phyloP scores from a whole-genome alignment of 495 filamentous ascomycete species.

The Hypomontagnella monticulosa region DNA sequence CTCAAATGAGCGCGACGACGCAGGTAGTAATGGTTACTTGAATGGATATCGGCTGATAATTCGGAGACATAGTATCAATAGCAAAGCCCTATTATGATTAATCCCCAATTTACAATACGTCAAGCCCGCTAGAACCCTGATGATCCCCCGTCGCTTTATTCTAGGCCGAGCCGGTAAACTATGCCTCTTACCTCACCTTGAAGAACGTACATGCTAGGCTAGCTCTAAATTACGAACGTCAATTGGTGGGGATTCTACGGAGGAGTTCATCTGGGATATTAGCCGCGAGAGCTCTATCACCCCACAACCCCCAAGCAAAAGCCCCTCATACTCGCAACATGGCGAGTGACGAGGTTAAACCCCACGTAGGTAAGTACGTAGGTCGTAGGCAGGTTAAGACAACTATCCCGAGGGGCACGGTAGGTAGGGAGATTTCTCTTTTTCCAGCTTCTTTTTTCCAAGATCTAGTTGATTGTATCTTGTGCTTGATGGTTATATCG shows the following conservation, averaged over 20 bases:
- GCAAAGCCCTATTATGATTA: too few species aligned
- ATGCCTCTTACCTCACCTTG: background rate
- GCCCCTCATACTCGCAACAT: conserved; percentile 30
- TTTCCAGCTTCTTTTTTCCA: conserved; percentile 4
- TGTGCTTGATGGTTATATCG: background rate
- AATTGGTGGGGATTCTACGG: conserved; percentile 41
- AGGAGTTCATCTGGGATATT: conserved; percentile 43
- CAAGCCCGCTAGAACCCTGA: too few species aligned
- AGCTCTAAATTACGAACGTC: conserved; percentile 21
- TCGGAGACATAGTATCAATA: too few species aligned
- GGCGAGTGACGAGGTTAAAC: conserved; percentile 25
- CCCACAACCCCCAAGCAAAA: conserved; percentile 40
- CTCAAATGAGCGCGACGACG: too few species aligned
- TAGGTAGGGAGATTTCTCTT: conserved; percentile 10
- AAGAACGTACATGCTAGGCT: conserved; percentile 18
- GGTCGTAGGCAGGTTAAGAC: conserved; percentile 18
- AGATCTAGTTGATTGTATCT: conserved; percentile 1
- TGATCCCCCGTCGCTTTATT: conserved; percentile 31
- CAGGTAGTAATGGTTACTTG: too few species aligned
- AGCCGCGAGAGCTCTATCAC: conserved; percentile 46
- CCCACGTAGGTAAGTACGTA: conserved; percentile 26
- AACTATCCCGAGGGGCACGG: conserved; percentile 8
- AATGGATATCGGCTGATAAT: too few species aligned
- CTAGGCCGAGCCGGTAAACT: conserved; percentile 36
- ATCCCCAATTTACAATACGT: too few species aligned